Base-by-base conservation (phyloP, 345 rosid genomes). In the Brassica carinata region DNA sequence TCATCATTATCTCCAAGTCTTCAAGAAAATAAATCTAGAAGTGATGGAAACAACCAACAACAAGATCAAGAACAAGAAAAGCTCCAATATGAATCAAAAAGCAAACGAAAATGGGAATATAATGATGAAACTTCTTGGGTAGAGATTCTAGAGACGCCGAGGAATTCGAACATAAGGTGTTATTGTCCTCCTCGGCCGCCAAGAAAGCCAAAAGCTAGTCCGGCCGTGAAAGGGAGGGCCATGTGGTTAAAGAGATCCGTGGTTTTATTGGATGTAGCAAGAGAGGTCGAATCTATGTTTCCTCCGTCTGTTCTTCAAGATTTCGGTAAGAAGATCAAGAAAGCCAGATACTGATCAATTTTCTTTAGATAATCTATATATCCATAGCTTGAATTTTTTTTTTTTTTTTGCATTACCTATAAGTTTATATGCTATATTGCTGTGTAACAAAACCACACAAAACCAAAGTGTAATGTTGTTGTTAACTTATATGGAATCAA, bases 271-370 rank as follows among this genome's bases (percentile, higher is more conserved):
- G 93, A 92, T 86, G 85, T 92, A 48, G 85, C 93, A 10, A 86
- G 84, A 78, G 97, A 92, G 79, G 87, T 89, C 10, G 93, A 87
- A 63, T 86, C 90, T 67, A 83, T 87, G 83, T 89, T 87, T 63
- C 91, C 94, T 48, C 84, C 85, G 10, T 82, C 83, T 71, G 72
- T 82, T 77, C 86, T 71, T 79, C 86, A 84, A 31, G 90, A 85
- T 84, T 85, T 90, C 58, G 89, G 89, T 59, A 83, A 85, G 1
- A 87, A 84, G 85, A 85, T 87, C 40, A 92, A 86, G 89, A 92
- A 88, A 87, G 85, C 84, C 75, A 86, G 84, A 80, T 66, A 64
- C 76, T 81, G 67, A 81, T n/a, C 55, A 5, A 15, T 31, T 53
- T 57, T 29, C 30, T 10, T 4, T 70, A 51, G 30, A 45, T 34